Evolutionary conservation across 1,139 yeast genomes (phyloP).

Genomic region (Yamadazyma oceani): DNA sequence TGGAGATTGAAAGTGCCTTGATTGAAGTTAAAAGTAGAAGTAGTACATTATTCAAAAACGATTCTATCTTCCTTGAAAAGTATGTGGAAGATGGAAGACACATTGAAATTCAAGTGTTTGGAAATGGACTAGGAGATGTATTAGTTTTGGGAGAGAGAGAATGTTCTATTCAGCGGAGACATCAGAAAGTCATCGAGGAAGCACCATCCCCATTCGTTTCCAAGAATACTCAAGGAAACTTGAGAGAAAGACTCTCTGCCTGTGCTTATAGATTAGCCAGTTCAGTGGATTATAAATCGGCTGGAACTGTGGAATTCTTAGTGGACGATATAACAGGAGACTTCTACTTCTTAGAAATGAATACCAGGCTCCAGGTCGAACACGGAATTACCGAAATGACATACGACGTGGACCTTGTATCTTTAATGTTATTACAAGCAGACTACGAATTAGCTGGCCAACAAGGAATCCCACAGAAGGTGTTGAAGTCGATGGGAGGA

Average conservation of each 20-base stretch:
- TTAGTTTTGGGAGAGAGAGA: conserved; percentile 48
- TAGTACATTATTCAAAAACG: conserved; percentile 24
- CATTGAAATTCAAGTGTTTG: conserved; percentile 48
- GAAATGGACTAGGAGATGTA: conserved; percentile 44
- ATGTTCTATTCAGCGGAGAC: conserved; percentile 49
- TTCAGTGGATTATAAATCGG: conserved; percentile 28
- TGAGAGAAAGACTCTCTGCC: conserved; percentile 18
- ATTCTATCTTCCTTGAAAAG: conserved; percentile 42
- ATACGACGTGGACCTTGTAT: conserved; percentile 30
- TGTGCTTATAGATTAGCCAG: conserved; percentile 25
- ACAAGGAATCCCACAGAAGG: conserved; percentile 19
- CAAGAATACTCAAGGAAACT: conserved; percentile 2
- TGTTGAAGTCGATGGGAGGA: conserved; percentile 9
- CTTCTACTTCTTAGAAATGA: conserved; percentile 31
- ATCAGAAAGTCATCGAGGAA: conserved; percentile 49
- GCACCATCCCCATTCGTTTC: conserved; percentile 35
- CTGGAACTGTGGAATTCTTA: conserved; percentile 34
- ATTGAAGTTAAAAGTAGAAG: conserved; percentile 5
- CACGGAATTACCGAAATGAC: conserved; percentile 34
- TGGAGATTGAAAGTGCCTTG: conserved; percentile 3
- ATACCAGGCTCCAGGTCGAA: conserved; percentile 35
- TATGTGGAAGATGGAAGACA: conserved; percentile 44
- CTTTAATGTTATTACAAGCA: conserved; percentile 29
- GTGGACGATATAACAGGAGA: conserved; percentile 29
- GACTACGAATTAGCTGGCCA: conserved; percentile 22